A percentile compares a stretch with the other conserved stretches of the same genome.
These are phyloP conservation scores for Priceomyces melissophilus DNA, from an alignment of 805 yeast genomes.

Conservation along the genomic window DNA sequence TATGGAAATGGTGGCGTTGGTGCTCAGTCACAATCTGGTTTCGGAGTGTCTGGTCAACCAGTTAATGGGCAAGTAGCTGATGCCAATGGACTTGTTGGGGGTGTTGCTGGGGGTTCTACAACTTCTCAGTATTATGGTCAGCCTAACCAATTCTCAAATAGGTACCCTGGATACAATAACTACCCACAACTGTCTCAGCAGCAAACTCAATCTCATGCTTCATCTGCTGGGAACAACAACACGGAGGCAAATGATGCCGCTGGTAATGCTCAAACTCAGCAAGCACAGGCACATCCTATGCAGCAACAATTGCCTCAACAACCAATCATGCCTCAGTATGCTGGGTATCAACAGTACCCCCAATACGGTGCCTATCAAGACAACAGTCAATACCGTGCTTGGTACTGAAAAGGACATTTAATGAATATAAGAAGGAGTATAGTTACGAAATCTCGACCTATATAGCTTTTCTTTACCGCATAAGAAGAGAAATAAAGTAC, in stretches of 20 bases:
- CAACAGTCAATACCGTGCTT: slow-evolving; percentile 40
- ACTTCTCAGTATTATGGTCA: slow-evolving; percentile 25
- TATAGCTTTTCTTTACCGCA: slow-evolving; percentile 1
- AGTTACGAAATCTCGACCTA: slow-evolving; percentile 4
- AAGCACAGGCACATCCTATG: slow-evolving; percentile 16
- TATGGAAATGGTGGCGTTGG: slow-evolving; percentile 33
- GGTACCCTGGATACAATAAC: slow-evolving; percentile 29
- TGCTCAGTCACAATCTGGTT: slow-evolving; percentile 19
- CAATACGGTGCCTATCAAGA: slow-evolving; percentile 46
- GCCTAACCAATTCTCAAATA: slow-evolving; percentile 25
- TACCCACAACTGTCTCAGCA: slow-evolving; percentile 24
- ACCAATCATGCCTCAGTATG: slow-evolving; percentile 40
- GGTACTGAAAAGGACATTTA: slow-evolving; percentile 30
- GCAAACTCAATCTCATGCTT: slow-evolving; percentile 6
- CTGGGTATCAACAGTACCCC: slow-evolving; percentile 46
- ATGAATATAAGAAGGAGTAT: slow-evolving; percentile 5
- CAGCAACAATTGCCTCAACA: slow-evolving; percentile 32
- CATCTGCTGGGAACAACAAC: slow-evolving; percentile 11
- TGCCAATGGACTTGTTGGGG: slow-evolving; percentile 9
- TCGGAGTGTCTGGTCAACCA: slow-evolving; percentile 12
- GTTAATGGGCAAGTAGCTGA: slow-evolving; percentile 13
- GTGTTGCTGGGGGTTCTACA: slow-evolving; percentile 8
- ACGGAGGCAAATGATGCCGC: slow-evolving; percentile 16
- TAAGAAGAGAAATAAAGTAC: too few species aligned
- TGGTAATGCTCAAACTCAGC: slow-evolving; percentile 11